Base-by-base conservation (phyloP, 129 eudicot genomes). In the Rutidosis leptorrhynchoides region DNA sequence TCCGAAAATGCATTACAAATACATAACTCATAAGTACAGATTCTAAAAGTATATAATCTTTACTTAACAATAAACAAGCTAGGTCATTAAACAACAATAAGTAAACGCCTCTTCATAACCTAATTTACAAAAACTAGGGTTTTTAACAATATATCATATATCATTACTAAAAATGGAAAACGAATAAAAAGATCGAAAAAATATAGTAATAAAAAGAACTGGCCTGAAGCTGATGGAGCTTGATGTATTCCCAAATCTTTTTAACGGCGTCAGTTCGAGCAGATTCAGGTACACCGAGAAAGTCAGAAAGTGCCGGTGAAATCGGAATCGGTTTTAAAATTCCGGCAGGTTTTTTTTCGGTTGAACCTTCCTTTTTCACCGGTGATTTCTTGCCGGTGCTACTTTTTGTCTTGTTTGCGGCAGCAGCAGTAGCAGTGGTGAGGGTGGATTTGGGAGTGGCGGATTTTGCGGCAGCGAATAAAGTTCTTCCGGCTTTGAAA, bases 171-270 rank as follows among this genome's bases (percentile, higher is more conserved):
- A 16, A 16, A 19, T 1, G 1, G 15, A 48, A n/a, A 73, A 22
- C 0, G 19, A 19, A 59, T 6, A 21, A 0, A 75, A 2, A 5
- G 2, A 46, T 1, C 12, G 0, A 46, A 46, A 15, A 28, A 23
- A 23, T 19, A 7, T 32, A 57, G 20, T 26, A 42, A 2, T 17
- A 1, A 5, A 28, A 35, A 54, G 21, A 33, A 59, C 74, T 67
- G 17, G 55, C 81, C 77, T 77, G 81, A 60, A 77, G 81, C 57
- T 65, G 56, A 58, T 77, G 67, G 37, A 53, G 66, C 71, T 71
- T 77, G 48, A 77, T 77, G 40, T 71, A 37, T 14, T 77, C 73
- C 81, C 81, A 77, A 71, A 71, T 70, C 62, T 70, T 77, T 75
- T 70, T 77, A 51, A 77, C 71, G 17, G 63, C 81, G 8, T 70